Conservation (phyloP, 2,329 filamentous ascomycete genomes). For the Fusarium pseudograminearum region DNA sequence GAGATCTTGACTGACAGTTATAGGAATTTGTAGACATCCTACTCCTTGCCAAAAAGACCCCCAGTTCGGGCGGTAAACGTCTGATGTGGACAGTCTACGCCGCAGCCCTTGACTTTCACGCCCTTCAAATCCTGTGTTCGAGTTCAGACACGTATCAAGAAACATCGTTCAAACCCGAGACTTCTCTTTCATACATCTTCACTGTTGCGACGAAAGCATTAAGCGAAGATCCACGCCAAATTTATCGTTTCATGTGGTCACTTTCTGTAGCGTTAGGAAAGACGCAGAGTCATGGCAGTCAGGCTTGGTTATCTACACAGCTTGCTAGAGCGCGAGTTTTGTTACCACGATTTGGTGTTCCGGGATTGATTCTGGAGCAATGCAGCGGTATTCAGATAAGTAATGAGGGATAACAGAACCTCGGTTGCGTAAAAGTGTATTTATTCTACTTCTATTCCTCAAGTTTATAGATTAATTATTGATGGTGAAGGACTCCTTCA, state of each 20-base stretch:
- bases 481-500: constrained; percentile 13
- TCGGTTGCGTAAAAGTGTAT: neutral
- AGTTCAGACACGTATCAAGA: constrained; percentile 5
- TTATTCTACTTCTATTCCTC: neutral
- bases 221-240: constrained; percentile 29
- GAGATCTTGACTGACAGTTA: neutral
- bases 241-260: constrained; percentile 43
- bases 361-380: constrained; percentile 27
- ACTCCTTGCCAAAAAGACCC: constrained; percentile 2
- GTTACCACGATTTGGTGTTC: constrained; percentile 35
- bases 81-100: constrained; percentile 44
- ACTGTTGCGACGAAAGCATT: constrained; percentile 37
- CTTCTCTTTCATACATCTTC: constrained; percentile 21
- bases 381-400: neutral
- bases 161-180: neutral
- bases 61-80: constrained; percentile 32
- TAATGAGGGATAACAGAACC: neutral
- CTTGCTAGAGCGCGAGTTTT: constrained; percentile 26
- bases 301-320: constrained; percentile 32
- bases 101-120: constrained; percentile 37
- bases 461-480: neutral
- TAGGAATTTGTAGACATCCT: constrained; percentile 42
- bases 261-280: constrained; percentile 37
- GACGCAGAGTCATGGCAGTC: neutral
- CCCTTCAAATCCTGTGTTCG: constrained; percentile 25